Percentiles rank a stretch among this genome's conserved stretches.
Evolutionary conservation across 2,329 filamentous ascomycete species (phyloP).

Genomic region (Myriosclerotinia curreyana): DNA sequence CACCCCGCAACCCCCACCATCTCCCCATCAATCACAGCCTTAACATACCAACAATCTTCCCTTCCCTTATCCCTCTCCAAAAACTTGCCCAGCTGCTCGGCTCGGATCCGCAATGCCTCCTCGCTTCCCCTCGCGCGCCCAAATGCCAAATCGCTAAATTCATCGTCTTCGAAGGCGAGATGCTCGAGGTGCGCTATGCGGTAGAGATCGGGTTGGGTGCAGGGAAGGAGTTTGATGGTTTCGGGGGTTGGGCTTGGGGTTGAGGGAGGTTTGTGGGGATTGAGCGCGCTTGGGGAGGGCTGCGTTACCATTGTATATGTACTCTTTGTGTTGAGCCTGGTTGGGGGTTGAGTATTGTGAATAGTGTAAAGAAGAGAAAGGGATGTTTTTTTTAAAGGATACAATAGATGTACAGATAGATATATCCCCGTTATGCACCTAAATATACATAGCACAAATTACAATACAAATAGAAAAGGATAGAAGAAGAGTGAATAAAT

Average conservation of each 20-base stretch:
- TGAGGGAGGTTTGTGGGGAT: no score
- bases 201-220: slow-evolving; percentile 6
- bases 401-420: no score
- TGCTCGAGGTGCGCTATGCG: slow-evolving; percentile 21
- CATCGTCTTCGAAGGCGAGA: slow-evolving; percentile 24
- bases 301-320: no score
- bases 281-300: no score
- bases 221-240: slow-evolving; percentile 5
- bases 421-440: no score
- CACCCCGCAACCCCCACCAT: slow-evolving; percentile 30
- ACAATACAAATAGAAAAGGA: no score
- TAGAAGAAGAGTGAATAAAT: no score
- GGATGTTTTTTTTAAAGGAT: no score
- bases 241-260: background rate
- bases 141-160: slow-evolving; percentile 25
- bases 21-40: slow-evolving; percentile 24
- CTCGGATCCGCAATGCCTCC: slow-evolving; percentile 12
- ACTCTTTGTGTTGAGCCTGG: no score
- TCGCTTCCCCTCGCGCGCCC: slow-evolving; percentile 10
- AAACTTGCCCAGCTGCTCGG: slow-evolving; percentile 7
- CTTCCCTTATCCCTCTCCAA: background rate
- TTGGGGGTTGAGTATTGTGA: no score
- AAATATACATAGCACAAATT: no score
- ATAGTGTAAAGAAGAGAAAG: background rate
- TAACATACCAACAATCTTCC: slow-evolving; percentile 21